Conservation (phyloP, 169 alveolate genomes). For the Miamiensis avidus region DNA sequence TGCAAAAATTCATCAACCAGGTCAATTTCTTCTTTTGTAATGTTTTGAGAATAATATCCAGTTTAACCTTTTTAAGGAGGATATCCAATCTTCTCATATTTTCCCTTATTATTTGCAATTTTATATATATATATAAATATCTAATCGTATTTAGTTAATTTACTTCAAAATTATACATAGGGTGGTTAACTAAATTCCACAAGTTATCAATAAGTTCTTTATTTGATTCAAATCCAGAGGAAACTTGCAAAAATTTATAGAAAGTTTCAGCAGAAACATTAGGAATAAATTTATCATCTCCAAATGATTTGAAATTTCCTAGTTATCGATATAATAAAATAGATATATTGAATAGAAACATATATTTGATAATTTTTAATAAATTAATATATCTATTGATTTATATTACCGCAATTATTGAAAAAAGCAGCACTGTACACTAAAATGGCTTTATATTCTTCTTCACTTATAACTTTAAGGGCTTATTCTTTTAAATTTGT, state of each 20-base stretch:
- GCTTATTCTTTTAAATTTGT: slow-evolving; percentile 1
- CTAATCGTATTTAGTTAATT: too few species aligned
- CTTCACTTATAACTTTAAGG: slow-evolving; percentile 33
- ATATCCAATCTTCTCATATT: slow-evolving; percentile 44
- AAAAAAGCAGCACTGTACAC: slow-evolving; percentile 72
- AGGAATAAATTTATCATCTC: slow-evolving; percentile 78
- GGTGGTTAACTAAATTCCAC: slow-evolving; percentile 39
- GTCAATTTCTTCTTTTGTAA: slow-evolving; percentile 58
- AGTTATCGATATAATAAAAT: neutral
- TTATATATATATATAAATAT: too few species aligned
- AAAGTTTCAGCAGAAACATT: slow-evolving; percentile 57
- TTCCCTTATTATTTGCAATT: slow-evolving; percentile 1
- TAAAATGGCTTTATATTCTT: slow-evolving; percentile 51
- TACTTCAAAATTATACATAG: slow-evolving; percentile 39
- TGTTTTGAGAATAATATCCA: slow-evolving; percentile 62
- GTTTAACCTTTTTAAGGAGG: slow-evolving; percentile 54
- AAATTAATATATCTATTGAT: too few species aligned
- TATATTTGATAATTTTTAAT: too few species aligned
- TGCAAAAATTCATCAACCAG: slow-evolving; percentile 55
- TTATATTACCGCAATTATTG: slow-evolving; percentile 53
- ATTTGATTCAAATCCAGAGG: slow-evolving; percentile 29
- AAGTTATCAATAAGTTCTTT: slow-evolving; percentile 31
- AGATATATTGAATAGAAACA: neutral
- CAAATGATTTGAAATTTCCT: slow-evolving; percentile 66
- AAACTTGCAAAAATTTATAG: slow-evolving; percentile 45